Evolutionary conservation across 257 asterid species (phyloP), one percentile per base, ranked within the genome.

Genomic region (Solanum verrucosum): DNA sequence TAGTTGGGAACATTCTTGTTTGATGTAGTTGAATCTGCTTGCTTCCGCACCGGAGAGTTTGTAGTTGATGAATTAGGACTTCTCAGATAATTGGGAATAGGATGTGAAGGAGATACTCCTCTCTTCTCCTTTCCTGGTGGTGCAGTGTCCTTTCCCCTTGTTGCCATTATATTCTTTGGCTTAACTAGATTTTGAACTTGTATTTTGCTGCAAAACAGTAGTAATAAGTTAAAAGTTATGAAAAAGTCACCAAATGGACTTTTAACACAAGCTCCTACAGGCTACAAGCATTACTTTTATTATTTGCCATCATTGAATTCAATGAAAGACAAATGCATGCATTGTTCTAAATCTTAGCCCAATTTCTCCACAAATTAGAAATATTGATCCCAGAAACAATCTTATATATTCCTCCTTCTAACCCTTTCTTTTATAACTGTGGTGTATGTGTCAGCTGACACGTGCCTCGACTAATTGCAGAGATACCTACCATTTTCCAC

Each of bases 61-160:
- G 87, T 34, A 82, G 82, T 88, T 29, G 93, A 84, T n/a, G 92
- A 70, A 81, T 42, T 86, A 15, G 92, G 91, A 46, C 73, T 90
- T 31, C 88, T 91, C 23, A 60, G 79, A 34, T 82, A 86, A 88
- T 87, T 29, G 10, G 85, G 21, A 29, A 71, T 49, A 9, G 85
- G 70, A 82, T 82, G 78, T 29, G 65, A 56, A 2, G 94, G 91
- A 31, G 98, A 93, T 77, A 89, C 78, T 23, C 94, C 94, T 42
- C 90, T 90, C 91, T 91, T 95, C 90, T 95, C 96, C 90, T 91
- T 94, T 5, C 90, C 90, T 25, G 90, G 88, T 27, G 83, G 35
- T 59, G 83, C 85, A n/a, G 68, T 82, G 29, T 89, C 95, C 84
- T 90, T 94, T 86, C 72, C 89, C 84, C 91, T 91, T 60, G 98